Evolutionary conservation across 2,329 filamentous ascomycete species (phyloP).

Genomic region (Hypoxylon sp.): DNA sequence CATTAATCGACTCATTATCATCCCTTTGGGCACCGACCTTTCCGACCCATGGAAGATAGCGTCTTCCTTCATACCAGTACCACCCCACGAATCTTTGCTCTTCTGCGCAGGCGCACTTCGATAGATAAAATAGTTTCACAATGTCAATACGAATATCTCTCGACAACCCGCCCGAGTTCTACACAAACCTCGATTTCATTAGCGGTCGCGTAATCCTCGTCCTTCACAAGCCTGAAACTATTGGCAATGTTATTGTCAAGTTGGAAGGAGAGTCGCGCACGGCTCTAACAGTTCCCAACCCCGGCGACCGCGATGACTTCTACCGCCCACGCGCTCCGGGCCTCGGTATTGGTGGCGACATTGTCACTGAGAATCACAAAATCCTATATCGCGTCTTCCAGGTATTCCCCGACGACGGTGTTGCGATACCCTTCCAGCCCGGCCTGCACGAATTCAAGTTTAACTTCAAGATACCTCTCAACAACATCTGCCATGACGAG

Average conservation of each 20-base stretch:
- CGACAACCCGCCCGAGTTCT: constrained; percentile 76
- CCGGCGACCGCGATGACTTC: constrained; percentile 58
- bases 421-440: constrained; percentile 62
- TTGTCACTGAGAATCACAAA: constrained; percentile 74
- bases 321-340: constrained; percentile 44
- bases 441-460: constrained; percentile 84
- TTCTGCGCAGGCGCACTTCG: background rate
- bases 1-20: constrained; percentile 22
- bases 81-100: background rate
- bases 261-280: constrained; percentile 84
- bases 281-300: constrained; percentile 66
- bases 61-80: background rate
- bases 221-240: constrained; percentile 75
- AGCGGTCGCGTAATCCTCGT: constrained; percentile 70
- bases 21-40: constrained; percentile 20
- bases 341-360: constrained; percentile 53
- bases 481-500: constrained; percentile 75
- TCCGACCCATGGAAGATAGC: constrained; percentile 15
- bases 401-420: constrained; percentile 75
- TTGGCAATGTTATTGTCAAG: constrained; percentile 83
- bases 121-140: constrained; percentile 40
- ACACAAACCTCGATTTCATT: constrained; percentile 83
- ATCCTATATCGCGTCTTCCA: constrained; percentile 80
- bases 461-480: constrained; percentile 81
- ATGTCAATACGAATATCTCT: constrained; percentile 78